phyloP scores from a whole-genome alignment of 345 rosid species.

The Geranium rotundifolium region DNA sequence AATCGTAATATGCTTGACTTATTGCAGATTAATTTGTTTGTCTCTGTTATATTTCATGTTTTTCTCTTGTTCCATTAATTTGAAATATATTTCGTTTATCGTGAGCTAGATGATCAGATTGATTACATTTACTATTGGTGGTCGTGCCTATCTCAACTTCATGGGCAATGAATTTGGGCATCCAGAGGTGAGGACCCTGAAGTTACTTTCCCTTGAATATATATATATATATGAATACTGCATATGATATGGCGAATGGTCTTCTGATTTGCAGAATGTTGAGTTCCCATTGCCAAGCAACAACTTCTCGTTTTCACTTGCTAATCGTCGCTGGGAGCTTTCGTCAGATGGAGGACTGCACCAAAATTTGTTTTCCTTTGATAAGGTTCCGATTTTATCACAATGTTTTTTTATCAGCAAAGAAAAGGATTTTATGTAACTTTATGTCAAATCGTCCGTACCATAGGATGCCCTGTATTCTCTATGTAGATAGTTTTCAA shows the following conservation, averaged over 20 bases:
- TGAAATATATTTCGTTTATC: constrained; percentile 13
- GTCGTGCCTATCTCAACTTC: constrained; percentile 82
- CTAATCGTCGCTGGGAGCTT: constrained; percentile 78
- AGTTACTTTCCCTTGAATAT: constrained; percentile 6
- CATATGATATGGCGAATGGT: constrained; percentile 13
- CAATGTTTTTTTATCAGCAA: background rate
- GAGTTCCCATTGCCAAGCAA: constrained; percentile 90
- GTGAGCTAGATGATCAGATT: constrained; percentile 71
- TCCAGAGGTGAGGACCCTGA: constrained; percentile 43
- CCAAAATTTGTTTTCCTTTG: constrained; percentile 55
- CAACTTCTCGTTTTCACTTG: constrained; percentile 73
- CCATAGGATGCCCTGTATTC: background rate
- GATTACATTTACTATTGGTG: constrained; percentile 74
- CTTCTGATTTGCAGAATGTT: constrained; percentile 47
- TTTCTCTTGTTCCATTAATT: background rate
- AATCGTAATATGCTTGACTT: too few species aligned
- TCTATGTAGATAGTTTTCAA: background rate
- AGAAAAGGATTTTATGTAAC: too few species aligned
- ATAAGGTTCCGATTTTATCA: constrained; percentile 37
- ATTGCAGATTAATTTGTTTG: too few species aligned
- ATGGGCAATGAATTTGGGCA: constrained; percentile 99
- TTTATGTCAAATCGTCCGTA: too few species aligned
- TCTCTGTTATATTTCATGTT: background rate
- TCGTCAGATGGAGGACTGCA: constrained; percentile 43
- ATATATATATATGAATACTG: background rate